Base-by-base conservation (phyloP, 1,284 basidiomycete species). In the Puccinia triticina region DNA sequence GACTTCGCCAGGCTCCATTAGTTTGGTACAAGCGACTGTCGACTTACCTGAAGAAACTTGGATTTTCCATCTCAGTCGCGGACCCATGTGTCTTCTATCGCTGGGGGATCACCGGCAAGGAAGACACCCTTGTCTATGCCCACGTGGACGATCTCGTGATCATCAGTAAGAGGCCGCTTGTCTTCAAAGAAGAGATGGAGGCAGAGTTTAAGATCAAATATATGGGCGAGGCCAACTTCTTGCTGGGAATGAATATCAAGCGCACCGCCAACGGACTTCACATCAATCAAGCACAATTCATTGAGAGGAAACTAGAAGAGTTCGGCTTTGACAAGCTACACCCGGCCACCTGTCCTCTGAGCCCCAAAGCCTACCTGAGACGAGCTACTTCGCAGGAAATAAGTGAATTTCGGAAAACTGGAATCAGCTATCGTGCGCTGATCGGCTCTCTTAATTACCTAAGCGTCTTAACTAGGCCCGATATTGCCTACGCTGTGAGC, bases 141-240 rank as follows among this genome's bases (percentile, higher is more conserved):
- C 72, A 53, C 48, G 71, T 73, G 16, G 71, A 73, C 43, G 71
- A 73, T 48, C 43, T 73, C 7, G 71, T 34, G 4, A 74, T 74
- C 29, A n/a, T 48, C 53, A 50, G 72, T 11, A 21, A n/a, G 5
- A 32, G 53, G 2, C 32, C 55, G 2, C 14, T 32, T 10, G 34
- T 32, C 29, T 46, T 74, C 18, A 74, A 74, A 26, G 72, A 74
- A 23, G 18, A 46, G 50, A 16, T 74, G 18, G 46, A 46, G 7
- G 3, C 11, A 26, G 48, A 74, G 26, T 74, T 37, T 37, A 32
- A 48, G 8, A n/a, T n/a, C n/a, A n/a, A n/a, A n/a, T n/a, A n/a
- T n/a, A n/a, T n/a, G n/a, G n/a, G n/a, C n/a, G n/a, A n/a, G n/a
- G n/a, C n/a, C n/a, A n/a, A n/a, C n/a, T n/a, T n/a, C n/a, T n/a